Evolutionary conservation across 2,329 filamentous ascomycete species (phyloP), one percentile per base, ranked within the genome.

Genomic region (Cytospora leucostoma): DNA sequence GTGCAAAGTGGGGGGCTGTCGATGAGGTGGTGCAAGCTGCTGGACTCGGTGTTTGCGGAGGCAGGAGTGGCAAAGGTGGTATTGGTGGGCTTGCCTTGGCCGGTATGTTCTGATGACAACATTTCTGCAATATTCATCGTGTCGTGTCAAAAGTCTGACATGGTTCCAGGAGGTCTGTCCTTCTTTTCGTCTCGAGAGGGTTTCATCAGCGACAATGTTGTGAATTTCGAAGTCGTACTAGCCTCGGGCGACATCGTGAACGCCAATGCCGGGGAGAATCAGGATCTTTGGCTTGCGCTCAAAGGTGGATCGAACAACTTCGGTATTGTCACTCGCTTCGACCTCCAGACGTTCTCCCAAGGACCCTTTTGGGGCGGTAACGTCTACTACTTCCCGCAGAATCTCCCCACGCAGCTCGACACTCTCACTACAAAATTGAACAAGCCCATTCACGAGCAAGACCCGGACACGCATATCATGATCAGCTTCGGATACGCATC

Each of bases 211-310:
- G 78, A 78, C 66, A 77, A 72, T 34, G 71, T 79, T 4, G 51
- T 69, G 33, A 75, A 73, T 57, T 78, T 70, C 50, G 72, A 79
- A 62, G 72, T 81, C 27, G 78, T 82, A 8, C 71, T 79, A 0
- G 74, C 75, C n/a, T 70, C 70, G 52, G 77, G 76, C 7, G 67
- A 71, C 2, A 65, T 78, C 21, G 69, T 76, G 35, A 68, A 78
- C 33, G 78, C 73, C 15, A 79, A 75, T 44, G 67, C 70, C 0
- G 67, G 67, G 62, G 70, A 69, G 65, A 59, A 69, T 47, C 51
- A n/a, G 21, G 69, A 73, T 40, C 66, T 74, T 7, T 73, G 70
- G 68, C 59, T 67, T 35, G 70, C 69, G 2, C 61, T 74, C 4
- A 69, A 69, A 34, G 73, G 73, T 57, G 71, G 72, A n/a, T 62